phyloP scores from a whole-genome alignment of 164 flowering plant species.

The Stephania yunnanensis region DNA sequence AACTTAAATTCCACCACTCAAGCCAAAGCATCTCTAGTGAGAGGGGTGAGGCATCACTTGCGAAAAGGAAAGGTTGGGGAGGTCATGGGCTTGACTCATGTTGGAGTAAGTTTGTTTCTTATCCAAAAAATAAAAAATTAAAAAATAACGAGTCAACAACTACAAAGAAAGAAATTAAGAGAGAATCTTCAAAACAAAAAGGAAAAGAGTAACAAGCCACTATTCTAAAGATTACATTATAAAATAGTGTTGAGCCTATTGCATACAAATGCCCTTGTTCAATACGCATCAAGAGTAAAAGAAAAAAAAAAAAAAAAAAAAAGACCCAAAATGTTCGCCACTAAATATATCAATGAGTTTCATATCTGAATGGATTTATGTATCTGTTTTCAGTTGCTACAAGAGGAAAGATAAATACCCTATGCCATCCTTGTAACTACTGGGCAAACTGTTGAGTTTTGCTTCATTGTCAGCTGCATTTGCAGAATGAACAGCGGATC shows the following conservation, averaged over 20 bases:
- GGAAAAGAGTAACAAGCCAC: neutral
- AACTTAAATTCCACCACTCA: neutral
- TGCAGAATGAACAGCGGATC: constrained; percentile 70
- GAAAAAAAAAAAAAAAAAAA: no score
- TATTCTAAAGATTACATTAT: neutral
- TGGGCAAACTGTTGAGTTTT: constrained; percentile 38
- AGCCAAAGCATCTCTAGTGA: no score
- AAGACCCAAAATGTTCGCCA: neutral
- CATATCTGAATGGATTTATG: no score
- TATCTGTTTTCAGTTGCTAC: neutral
- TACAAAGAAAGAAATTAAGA: neutral
- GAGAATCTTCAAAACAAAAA: neutral
- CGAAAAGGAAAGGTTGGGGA: no score
- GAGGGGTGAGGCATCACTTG: no score
- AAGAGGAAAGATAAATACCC: constrained; percentile 24
- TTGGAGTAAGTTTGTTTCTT: no score
- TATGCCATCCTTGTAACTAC: constrained; percentile 17
- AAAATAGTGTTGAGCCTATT: neutral
- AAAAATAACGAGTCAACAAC: neutral
- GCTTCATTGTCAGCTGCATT: constrained; percentile 58
- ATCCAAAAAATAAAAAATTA: no score
- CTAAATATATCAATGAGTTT: neutral
- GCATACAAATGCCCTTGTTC: no score
- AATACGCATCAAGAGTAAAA: no score
- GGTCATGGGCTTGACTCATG: no score